These are phyloP conservation scores for Salix suchowensis DNA, from an alignment of 345 rosid genomes.

Conservation along the genomic window DNA sequence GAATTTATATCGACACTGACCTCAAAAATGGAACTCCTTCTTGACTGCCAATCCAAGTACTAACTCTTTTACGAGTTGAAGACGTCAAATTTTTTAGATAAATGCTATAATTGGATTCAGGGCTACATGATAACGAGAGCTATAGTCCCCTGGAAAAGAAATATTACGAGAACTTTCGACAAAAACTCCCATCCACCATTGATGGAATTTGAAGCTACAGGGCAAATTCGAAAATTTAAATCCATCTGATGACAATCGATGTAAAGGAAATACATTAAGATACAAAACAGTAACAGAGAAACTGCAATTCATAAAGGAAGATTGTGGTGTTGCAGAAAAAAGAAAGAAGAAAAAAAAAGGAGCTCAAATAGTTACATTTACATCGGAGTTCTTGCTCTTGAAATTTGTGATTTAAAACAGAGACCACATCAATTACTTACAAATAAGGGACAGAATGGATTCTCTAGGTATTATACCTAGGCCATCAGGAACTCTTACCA, in stretches of 20 bases:
- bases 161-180: neutral
- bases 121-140: too few species aligned
- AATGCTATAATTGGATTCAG: too few species aligned
- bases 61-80: too few species aligned
- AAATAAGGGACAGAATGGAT: neutral
- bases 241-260: neutral
- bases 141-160: too few species aligned
- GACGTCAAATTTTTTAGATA: too few species aligned
- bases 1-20: too few species aligned
- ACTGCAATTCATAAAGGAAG: constrained; percentile 7
- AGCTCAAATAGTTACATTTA: constrained; percentile 27
- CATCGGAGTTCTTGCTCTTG: constrained; percentile 20
- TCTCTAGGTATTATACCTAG: neutral
- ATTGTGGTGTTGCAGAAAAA: constrained; percentile 9
- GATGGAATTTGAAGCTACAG: too few species aligned
- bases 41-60: too few species aligned
- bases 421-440: neutral
- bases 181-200: neutral
- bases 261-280: neutral
- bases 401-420: constrained; percentile 9
- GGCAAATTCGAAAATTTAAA: neutral
- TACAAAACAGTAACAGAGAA: neutral
- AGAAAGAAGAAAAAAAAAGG: neutral
- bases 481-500: neutral
- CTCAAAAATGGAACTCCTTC: too few species aligned